Conservation (phyloP, 176 grass and related monocot genomes). For the Rhynchospora pubera region DNA sequence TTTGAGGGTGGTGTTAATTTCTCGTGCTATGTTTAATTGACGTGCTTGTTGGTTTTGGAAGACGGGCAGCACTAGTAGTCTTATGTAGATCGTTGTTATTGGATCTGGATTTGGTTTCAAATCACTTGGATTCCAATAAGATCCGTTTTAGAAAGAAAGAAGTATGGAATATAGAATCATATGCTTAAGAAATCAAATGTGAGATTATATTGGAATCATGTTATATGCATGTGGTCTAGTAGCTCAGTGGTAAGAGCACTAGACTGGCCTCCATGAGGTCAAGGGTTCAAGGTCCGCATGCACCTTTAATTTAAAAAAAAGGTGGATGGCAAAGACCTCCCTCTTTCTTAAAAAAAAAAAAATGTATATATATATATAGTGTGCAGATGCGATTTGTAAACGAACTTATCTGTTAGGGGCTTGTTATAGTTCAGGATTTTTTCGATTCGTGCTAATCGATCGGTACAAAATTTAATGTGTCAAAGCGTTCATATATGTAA, state of each 20-base stretch:
- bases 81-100: background rate
- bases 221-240: too few relatives aligned
- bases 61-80: background rate
- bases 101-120: background rate
- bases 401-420: background rate
- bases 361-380: background rate
- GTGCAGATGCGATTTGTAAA: background rate
- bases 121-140: background rate
- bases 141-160: background rate
- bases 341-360: too few relatives aligned
- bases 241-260: too few relatives aligned
- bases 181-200: background rate
- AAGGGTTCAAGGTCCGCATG: too few relatives aligned
- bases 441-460: too few relatives aligned
- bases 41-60: background rate
- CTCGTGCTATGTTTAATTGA: background rate
- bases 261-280: too few relatives aligned
- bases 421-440: background rate
- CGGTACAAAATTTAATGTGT: too few relatives aligned
- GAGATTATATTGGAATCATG: background rate
- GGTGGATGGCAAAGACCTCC: too few relatives aligned
- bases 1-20: conserved; percentile 8
- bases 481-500: too few relatives aligned
- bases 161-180: background rate
- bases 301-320: too few relatives aligned